These are phyloP conservation scores for Suillus ampliporus DNA, from an alignment of 768 basidiomycete genomes.

Conservation along the genomic window DNA sequence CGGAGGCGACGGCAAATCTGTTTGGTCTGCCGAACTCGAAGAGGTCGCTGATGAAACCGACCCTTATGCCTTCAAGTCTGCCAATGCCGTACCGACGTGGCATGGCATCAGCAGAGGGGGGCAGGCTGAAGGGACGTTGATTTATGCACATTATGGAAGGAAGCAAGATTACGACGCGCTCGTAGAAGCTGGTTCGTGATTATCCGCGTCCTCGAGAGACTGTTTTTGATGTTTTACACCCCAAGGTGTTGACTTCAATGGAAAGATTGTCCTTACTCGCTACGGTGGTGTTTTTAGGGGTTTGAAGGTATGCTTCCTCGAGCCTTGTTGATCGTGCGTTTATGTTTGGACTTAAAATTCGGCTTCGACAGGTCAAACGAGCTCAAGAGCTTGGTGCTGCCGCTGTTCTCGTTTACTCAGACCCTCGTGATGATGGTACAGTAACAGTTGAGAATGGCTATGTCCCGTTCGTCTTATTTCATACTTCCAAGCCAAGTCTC, in stretches of 20 bases:
- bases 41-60: conserved; percentile 73
- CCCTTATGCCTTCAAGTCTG: conserved; percentile 61
- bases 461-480: conserved; percentile 37
- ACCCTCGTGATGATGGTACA: conserved; percentile 67
- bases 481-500: not conserved
- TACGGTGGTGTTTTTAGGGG: conserved; percentile 72
- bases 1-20: conserved; percentile 50
- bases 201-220: too few species aligned
- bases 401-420: conserved; percentile 66
- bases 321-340: conserved; percentile 4
- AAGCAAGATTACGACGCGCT: conserved; percentile 70
- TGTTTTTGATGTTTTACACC: not conserved
- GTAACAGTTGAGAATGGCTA: conserved; percentile 66
- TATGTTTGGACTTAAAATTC: conserved; percentile 12
- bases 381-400: conserved; percentile 70
- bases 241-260: conserved; percentile 61
- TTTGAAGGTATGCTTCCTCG: conserved; percentile 51
- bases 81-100: conserved; percentile 65
- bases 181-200: conserved; percentile 48
- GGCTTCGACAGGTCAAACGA: conserved; percentile 50
- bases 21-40: conserved; percentile 67
- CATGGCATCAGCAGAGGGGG: conserved; percentile 75
- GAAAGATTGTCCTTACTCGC: conserved; percentile 62
- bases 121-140: conserved; percentile 61
- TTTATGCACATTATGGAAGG: conserved; percentile 64